A percentile compares a stretch with the other conserved stretches of the same genome.
Evolutionary conservation across 2,329 filamentous ascomycete species (phyloP).

Genomic region (Onygenales sp.): DNA sequence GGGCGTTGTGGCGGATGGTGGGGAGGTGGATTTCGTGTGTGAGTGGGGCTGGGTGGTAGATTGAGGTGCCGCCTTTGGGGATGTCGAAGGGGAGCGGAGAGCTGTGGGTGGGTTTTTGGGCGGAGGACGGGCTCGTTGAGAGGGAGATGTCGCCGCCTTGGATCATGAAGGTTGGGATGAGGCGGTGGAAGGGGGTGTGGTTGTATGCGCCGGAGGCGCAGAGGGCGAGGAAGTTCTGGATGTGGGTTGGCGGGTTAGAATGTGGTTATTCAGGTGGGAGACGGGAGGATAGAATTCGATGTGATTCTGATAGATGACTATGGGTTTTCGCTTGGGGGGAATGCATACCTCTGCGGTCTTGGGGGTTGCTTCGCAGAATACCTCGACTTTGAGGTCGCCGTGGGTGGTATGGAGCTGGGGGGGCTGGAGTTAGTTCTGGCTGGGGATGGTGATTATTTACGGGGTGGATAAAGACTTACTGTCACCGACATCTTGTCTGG

Average conservation of each 20-base stretch:
- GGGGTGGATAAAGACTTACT: background rate
- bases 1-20: slow-evolving; percentile 46
- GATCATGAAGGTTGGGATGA: slow-evolving; percentile 56
- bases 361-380: slow-evolving; percentile 92
- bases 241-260: background rate
- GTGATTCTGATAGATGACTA: too few species aligned
- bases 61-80: slow-evolving; percentile 48
- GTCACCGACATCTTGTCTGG: slow-evolving; percentile 10
- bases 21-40: slow-evolving; percentile 55
- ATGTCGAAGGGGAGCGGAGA: slow-evolving; percentile 37
- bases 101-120: slow-evolving; percentile 25
- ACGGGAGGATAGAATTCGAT: background rate
- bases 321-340: background rate
- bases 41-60: slow-evolving; percentile 42
- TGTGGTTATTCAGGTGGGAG: background rate
- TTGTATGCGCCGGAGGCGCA: slow-evolving; percentile 54
- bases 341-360: slow-evolving; percentile 69
- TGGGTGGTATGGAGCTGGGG: slow-evolving; percentile 67
- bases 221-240: slow-evolving; percentile 55
- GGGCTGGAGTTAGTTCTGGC: background rate
- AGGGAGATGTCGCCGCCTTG: slow-evolving; percentile 49
- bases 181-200: slow-evolving; percentile 52
- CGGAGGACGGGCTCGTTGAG: slow-evolving; percentile 29
- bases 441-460: background rate
- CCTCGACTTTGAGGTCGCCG: slow-evolving; percentile 86